phyloP scores from a whole-genome alignment of 2,329 filamentous ascomycete genomes.

The Hawksworthiomyces lignivorus region DNA sequence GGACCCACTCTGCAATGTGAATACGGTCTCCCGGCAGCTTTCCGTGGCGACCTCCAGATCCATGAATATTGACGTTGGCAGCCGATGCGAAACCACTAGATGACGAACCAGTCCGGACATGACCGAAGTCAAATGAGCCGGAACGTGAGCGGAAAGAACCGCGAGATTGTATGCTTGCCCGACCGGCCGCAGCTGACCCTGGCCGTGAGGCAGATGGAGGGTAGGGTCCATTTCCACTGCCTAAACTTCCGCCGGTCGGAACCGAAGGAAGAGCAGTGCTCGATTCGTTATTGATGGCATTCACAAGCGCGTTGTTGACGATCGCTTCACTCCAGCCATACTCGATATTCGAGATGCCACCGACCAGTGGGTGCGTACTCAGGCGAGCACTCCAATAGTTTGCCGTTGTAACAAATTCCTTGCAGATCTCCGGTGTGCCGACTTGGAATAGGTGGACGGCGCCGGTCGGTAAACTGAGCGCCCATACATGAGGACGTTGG shows the following conservation, averaged over 20 bases:
- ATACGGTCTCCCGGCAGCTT: conserved; percentile 80
- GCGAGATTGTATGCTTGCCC: conserved; percentile 17
- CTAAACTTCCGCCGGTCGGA: conserved; percentile 16
- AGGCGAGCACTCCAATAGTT: conserved; percentile 97
- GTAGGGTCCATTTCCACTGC: conserved; percentile 16
- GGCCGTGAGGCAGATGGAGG: conserved; percentile 32
- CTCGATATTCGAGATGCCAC: conserved; percentile 92
- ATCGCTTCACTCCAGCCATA: conserved; percentile 92
- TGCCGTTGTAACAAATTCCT: conserved; percentile 86
- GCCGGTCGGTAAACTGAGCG: conserved; percentile 81
- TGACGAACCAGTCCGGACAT: conserved; percentile 38
- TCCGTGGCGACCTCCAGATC: conserved; percentile 7
- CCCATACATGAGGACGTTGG: conserved; percentile 85
- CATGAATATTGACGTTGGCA: background rate
- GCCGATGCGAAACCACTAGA: conserved; percentile 32
- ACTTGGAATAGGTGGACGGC: conserved; percentile 98
- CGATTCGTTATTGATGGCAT: conserved; percentile 45
- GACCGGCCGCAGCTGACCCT: conserved; percentile 35
- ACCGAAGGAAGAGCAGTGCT: conserved; percentile 11
- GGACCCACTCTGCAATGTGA: conserved; percentile 78
- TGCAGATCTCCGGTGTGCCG: conserved; percentile 87
- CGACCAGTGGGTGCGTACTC: conserved; percentile 86
- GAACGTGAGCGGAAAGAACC: conserved; percentile 45
- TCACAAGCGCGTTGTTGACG: conserved; percentile 54
- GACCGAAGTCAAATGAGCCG: conserved; percentile 57